Percentiles rank a stretch among this genome's conserved stretches.
phyloP scores from a whole-genome alignment of 306 rosid genomes.

The Sphenostylis stenocarpa region DNA sequence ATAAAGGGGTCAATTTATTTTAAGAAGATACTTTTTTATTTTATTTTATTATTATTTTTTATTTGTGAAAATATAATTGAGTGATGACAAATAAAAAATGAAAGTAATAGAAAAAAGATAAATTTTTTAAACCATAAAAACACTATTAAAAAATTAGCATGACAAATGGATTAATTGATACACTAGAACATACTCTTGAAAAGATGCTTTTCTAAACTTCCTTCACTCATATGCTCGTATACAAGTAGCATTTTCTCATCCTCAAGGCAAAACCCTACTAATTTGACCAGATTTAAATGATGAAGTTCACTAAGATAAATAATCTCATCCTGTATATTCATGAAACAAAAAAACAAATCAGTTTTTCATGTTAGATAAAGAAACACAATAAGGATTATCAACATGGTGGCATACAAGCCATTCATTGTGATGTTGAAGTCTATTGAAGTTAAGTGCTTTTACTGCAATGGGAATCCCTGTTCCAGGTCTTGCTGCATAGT shows the following conservation, averaged over 20 bases:
- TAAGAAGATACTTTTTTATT: neutral
- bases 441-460: slow-evolving; percentile 52
- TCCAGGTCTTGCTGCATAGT: slow-evolving; percentile 38
- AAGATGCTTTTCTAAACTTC: slow-evolving; percentile 72
- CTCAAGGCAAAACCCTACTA: slow-evolving; percentile 65
- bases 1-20: neutral
- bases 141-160: neutral
- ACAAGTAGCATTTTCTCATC: slow-evolving; percentile 60
- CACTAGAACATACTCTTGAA: slow-evolving; percentile 39
- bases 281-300: slow-evolving; percentile 59
- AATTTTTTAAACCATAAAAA: no score
- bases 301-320: slow-evolving; percentile 53
- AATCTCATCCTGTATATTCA: slow-evolving; percentile 60
- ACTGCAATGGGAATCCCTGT: slow-evolving; percentile 60
- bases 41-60: neutral
- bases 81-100: neutral
- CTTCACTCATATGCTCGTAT: slow-evolving; percentile 65
- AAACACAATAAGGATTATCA: neutral
- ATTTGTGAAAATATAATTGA: neutral
- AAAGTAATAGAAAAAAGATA: no score
- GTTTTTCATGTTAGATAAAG: neutral
- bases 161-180: neutral
- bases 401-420: slow-evolving; percentile 54
- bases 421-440: slow-evolving; percentile 64
- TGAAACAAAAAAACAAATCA: neutral